Conservation (phyloP, 106 monocot genomes). For the Apostasia shenzhenica region DNA sequence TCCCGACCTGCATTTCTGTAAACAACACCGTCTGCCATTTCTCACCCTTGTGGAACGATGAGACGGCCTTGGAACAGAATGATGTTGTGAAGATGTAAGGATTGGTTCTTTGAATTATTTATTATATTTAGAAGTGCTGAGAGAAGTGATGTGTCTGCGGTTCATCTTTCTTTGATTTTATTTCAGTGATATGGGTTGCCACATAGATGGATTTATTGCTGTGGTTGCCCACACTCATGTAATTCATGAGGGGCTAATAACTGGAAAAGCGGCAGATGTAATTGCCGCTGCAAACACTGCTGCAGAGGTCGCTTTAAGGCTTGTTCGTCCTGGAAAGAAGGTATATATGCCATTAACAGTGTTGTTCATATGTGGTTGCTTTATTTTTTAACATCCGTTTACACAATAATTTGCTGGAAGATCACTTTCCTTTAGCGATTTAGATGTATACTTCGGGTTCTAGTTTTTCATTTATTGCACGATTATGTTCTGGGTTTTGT, state of each 20-base stretch:
- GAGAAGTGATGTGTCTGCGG: neutral
- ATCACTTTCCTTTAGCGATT: no score
- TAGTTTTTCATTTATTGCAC: no score
- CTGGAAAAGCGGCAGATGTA: constrained; percentile 62
- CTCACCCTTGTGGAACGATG: constrained; percentile 71
- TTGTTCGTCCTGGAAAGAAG: constrained; percentile 69
- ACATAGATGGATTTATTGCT: constrained; percentile 74
- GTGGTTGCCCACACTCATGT: constrained; percentile 66
- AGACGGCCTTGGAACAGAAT: constrained; percentile 60
- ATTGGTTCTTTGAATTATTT: no score
- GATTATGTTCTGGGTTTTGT: no score
- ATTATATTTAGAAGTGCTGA: neutral
- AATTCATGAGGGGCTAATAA: constrained; percentile 41
- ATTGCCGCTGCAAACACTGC: constrained; percentile 68
- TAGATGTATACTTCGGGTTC: no score
- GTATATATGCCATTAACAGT: constrained; percentile 9
- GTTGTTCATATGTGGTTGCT: neutral
- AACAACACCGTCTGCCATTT: constrained; percentile 89
- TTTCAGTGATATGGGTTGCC: constrained; percentile 68
- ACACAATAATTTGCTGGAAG: no score
- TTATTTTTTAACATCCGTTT: no score
- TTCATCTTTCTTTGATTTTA: neutral
- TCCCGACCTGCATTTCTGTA: constrained; percentile 89
- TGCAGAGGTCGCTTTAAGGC: constrained; percentile 65
- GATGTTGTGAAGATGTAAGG: constrained; percentile 83